These are phyloP conservation scores for Exsudoporus frostii DNA, from an alignment of 768 basidiomycete genomes.

Conservation along the genomic window DNA sequence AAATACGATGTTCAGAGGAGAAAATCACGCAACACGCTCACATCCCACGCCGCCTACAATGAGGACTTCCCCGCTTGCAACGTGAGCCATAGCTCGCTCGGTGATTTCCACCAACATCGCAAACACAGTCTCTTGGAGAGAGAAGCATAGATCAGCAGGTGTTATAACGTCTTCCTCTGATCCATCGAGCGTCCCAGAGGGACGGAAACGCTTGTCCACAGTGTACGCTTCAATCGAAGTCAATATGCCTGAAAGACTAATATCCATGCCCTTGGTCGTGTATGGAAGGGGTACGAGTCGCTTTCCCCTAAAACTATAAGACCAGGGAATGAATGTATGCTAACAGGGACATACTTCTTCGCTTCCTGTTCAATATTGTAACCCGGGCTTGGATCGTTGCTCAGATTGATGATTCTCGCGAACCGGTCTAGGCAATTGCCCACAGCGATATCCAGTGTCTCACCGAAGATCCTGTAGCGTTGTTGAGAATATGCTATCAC, in stretches of 20 bases:
- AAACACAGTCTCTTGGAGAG: slow-evolving; percentile 94
- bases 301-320: slow-evolving; percentile 58
- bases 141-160: slow-evolving; percentile 95
- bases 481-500: slow-evolving; percentile 98
- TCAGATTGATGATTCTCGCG: slow-evolving; percentile 88
- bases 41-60: slow-evolving; percentile 99
- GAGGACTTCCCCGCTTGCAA: slow-evolving; percentile 91
- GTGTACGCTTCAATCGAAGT: slow-evolving; percentile 88
- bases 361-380: slow-evolving; percentile 98
- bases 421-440: slow-evolving; percentile 98
- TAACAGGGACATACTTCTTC: slow-evolving; percentile 58
- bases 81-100: slow-evolving; percentile 98
- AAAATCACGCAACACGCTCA: slow-evolving; percentile 41
- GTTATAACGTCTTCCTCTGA: slow-evolving; percentile 70
- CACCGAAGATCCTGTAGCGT: slow-evolving; percentile 97
- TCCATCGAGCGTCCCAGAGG: slow-evolving; percentile 37
- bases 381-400: slow-evolving; percentile 94
- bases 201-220: slow-evolving; percentile 77
- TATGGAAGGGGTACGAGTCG: slow-evolving; percentile 84
- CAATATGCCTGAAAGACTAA: slow-evolving; percentile 92
- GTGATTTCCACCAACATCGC: slow-evolving; percentile 99
- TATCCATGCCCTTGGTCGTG: slow-evolving; percentile 97
- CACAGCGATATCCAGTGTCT: slow-evolving; percentile 98
- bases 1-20: not conserved
- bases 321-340: not conserved